Evolutionary conservation across 148 eudicot genomes (phyloP), one percentile per base, ranked within the genome.

Genomic region (Nyssa sinensis): DNA sequence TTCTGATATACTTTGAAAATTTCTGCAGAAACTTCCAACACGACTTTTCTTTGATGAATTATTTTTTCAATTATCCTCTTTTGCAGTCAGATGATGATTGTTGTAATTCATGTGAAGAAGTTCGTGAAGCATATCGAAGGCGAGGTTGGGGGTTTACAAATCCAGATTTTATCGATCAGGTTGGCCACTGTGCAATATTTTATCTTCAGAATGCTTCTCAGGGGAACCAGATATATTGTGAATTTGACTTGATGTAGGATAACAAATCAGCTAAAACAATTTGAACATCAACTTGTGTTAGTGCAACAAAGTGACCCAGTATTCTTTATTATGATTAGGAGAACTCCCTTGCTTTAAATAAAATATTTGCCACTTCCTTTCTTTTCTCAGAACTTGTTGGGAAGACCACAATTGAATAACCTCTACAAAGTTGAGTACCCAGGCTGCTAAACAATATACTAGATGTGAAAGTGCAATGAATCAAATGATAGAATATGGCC

Each of bases 51-150:
- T 78, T 74, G 10, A 57, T 58, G 62, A 57, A 19, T 67, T 27
- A 28, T 72, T 62, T 62, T 21, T 62, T 21, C 73, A 11, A 7
- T 37, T 41, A 30, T 69, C 64, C 81, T 64, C 29, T 75, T 78
- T 76, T 82, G 82, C 96, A 95, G 99, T 63, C 89, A 33, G 99
- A 95, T 83, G 92, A 95, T 71, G 86, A 95, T 7, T 95, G 99
- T 67, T 95, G 99, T 81, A 95, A 95, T 81, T 82, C 97, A 30
- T 95, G 99, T 86, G 99, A 95, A 85, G 99, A 92, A 77, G 97
- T 95, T 77, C 96, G 90, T 81, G 96, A 95, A 78, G 99, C 99
- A 62, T 95, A 95, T 84, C 80, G 87, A 35, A 92, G 86, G 81
- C 90, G 80, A 71, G 96, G 99, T 59, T 95, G 99, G 99, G 97